Base-by-base conservation (phyloP, 148 eudicot genomes). In the Drosera capensis region DNA sequence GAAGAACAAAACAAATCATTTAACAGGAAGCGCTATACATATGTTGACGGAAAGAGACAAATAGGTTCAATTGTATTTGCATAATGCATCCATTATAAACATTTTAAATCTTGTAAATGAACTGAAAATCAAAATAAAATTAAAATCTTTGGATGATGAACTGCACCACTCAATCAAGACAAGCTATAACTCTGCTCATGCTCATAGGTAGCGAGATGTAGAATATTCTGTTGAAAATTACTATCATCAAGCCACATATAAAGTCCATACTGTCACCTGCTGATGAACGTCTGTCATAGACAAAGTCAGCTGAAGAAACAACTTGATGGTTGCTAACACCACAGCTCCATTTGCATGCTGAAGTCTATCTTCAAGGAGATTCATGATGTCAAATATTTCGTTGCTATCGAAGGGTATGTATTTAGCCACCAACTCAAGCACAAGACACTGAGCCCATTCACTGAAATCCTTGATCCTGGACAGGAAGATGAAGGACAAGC, bases 331-430 rank as follows among this genome's bases (percentile, higher is more conserved):
- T 40, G 99, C 94, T 59, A 92, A 72, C 45, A 92, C 99, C 68
- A 92, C 94, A 9, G 99, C 99, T 60, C 99, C 77, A 63, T 92
- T 92, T 49, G 99, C 95, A 78, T 92, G 99, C 70, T 92, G 99
- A 70, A 92, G 95, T 60, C 99, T 78, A 59, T 85, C 99, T 63
- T 92, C 99, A 9, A 92, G 94, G 66, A 92, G 94, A 77, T 85
- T 81, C 99, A 92, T 85, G 43, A 92, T 81, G 78, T 92, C 94
- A 68, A 85, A 92, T 64, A 92, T 72, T 67, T 92, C 99, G 52
- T 66, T 80, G 63, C 57, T 71, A 45, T 92, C 95, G 31, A 80
- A 45, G 31, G 95, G 99, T 29, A 81, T 95, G 65, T 92, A 92
- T 49, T 85, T 92, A 42, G 83, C 73, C 23, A 81, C 88, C 76